Base-by-base conservation (phyloP, 177 flowering plant genomes). In the Vitis hybrid region DNA sequence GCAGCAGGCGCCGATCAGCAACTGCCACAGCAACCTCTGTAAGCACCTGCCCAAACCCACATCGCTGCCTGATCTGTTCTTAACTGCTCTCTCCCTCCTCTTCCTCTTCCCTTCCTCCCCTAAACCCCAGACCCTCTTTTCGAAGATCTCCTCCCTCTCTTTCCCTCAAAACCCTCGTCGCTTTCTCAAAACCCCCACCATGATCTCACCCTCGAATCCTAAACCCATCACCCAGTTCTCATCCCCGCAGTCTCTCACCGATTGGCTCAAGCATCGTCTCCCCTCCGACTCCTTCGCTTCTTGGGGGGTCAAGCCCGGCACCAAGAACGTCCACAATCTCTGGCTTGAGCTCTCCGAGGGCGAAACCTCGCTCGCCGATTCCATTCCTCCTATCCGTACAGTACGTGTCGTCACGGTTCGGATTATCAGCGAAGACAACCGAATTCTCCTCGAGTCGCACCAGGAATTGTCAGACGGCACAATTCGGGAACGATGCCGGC, bases 241-340 rank as follows among this genome's bases (percentile, higher is more conserved):
- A 24, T 76, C 81, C 73, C 97, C 97, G 0, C 87, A 90, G 50
- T 84, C 94, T 11, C 92, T 95, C 74, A 83, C 93, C 71, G 88
- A 91, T 7, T 95, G 97, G 97, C 91, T 95, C 72, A 69, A 64
- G 62, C 93, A 92, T 0, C 87, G 97, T 16, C 66, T 95, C 50
- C 88, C 92, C 14, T 77, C 87, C 21, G 90, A 90, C 30, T 83
- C 89, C 0, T 82, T 95, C 64, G 81, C 91, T 46, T 74, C 92
- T n/a, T 95, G 99, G 98, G 98, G 99, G 5, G 77, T 84, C 66
- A 83, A 74, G 32, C 94, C 96, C n/a, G 98, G 98, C 49, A 93
- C 98, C 75, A 93, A 94, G 72, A 94, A 92, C 83, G 82, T 94
- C 68, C 90, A 91, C 76, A 92, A 91, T 70, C 91, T 94, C 72